Base-by-base conservation (phyloP, 768 basidiomycete genomes). In the Postia placenta region DNA sequence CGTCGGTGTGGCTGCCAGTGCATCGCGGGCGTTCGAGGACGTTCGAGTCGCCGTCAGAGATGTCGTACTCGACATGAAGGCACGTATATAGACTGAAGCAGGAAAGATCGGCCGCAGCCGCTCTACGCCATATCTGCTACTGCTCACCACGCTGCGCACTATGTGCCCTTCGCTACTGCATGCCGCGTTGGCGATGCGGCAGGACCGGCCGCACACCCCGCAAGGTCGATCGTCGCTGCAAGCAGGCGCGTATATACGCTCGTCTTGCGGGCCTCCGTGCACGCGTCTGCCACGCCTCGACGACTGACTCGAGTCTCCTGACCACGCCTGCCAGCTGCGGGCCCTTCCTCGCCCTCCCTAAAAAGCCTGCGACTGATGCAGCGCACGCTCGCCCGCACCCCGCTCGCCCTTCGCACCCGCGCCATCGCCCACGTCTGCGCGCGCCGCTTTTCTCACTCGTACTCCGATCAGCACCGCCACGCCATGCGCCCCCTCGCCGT, bases 401-500 rank as follows among this genome's bases (percentile, higher is more conserved):
- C 19, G 11, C 14, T 25, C 33, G n/a, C 46, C 37, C 42, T 43
- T 14, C 17, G 12, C 24, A 7, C 22, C 20, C 30, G 3, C 26
- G n/a, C 30, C 35, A 19, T 38, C 43, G 33, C 42, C 14, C n/a
- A 20, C 14, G 15, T 24, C 11, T 45, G 6, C 28, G 36, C 33
- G 15, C 37, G 42, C 27, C 46, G 15, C 26, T 12, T 28, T 17
- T 23, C 19, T 11, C 42, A 23, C 24, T 42, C 42, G 11, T 39
- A 14, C 38, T 9, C 38, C 38, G 30, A 43, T 17, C 4, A 26
- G 42, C 50, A 36, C 28, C 22, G 47, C 15, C 55, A 44, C 51
- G 56, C 11, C 30, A 67, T 67, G 65, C 60, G 55, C 17, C 57
- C 72, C 20, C 78, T 95, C 57, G 80, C 85, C 27, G 54, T 78